Conservation (phyloP, 2,329 filamentous ascomycete species). For the Colletotrichum filicis region DNA sequence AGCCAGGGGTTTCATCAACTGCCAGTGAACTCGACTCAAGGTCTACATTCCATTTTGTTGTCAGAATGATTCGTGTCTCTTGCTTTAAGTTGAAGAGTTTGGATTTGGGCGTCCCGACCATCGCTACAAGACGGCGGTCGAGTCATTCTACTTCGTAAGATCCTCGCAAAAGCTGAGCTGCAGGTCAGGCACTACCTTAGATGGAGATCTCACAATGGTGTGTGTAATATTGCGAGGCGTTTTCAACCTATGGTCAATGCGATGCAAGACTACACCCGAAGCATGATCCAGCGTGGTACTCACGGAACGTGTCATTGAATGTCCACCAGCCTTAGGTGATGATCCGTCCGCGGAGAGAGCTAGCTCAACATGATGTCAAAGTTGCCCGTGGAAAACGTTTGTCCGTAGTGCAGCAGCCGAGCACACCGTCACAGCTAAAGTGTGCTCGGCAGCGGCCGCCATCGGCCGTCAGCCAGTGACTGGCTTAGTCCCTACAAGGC, state of each 20-base stretch:
- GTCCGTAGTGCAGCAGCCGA: slow-evolving; percentile 9
- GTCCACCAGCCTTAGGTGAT: neutral
- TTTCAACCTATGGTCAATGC: neutral
- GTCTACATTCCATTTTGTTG: neutral
- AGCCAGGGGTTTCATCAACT: neutral
- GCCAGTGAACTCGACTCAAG: neutral
- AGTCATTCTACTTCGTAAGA: neutral
- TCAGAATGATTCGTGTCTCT: neutral
- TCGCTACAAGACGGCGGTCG: neutral
- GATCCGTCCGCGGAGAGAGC: neutral
- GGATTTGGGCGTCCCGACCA: neutral
- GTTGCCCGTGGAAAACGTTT: slow-evolving; percentile 4
- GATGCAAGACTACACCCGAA: neutral
- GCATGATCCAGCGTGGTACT: neutral
- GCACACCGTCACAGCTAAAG: neutral
- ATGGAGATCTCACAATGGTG: neutral
- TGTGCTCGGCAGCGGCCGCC: slow-evolving; percentile 14
- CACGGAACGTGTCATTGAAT: neutral
- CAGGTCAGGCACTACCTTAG: neutral
- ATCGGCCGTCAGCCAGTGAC: slow-evolving; percentile 8
- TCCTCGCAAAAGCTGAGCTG: neutral
- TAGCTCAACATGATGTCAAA: neutral
- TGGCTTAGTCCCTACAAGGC: slow-evolving; percentile 3
- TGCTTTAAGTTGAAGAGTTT: neutral
- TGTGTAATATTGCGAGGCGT: neutral